Percentiles rank a stretch among this genome's conserved stretches.
phyloP scores from a whole-genome alignment of 306 rosid genomes.

The apple (Malus domestica) region DNA sequence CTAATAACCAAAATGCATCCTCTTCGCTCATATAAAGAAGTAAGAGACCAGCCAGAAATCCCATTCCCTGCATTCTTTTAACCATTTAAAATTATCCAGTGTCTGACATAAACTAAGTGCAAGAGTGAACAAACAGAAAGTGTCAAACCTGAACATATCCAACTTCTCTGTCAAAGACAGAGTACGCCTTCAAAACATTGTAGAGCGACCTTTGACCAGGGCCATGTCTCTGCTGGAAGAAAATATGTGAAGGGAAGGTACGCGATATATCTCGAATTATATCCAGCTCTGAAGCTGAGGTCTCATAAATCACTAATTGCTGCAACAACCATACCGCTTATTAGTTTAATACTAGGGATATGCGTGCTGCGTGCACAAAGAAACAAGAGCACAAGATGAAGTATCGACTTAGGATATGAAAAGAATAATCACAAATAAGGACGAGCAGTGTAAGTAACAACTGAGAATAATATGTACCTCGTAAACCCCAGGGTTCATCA shows the following conservation, averaged over 20 bases:
- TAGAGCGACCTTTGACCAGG: constrained; percentile 98
- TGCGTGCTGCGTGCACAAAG: background rate
- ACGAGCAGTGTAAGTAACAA: background rate
- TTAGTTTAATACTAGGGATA: constrained; percentile 15
- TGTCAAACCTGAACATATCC: constrained; percentile 95
- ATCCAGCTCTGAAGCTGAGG: constrained; percentile 91
- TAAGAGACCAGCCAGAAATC: constrained; percentile 88
- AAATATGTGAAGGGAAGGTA: constrained; percentile 92
- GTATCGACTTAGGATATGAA: background rate
- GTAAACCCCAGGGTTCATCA: constrained; percentile 98
- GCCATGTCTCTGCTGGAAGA: constrained; percentile 98
- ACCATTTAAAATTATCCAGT: constrained; percentile 17
- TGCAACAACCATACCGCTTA: constrained; percentile 32
- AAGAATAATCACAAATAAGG: constrained; percentile 7
- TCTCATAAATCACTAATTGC: constrained; percentile 98
- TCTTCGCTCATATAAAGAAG: constrained; percentile 99
- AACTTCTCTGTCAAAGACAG: constrained; percentile 90
- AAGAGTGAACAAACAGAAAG: constrained; percentile 9
- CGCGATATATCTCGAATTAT: constrained; percentile 96
- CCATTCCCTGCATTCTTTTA: constrained; percentile 84
- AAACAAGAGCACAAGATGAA: background rate
- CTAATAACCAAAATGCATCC: constrained; percentile 96
- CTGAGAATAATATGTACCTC: constrained; percentile 51
- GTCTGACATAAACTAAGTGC: background rate
- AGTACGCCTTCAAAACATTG: constrained; percentile 92